phyloP scores from a whole-genome alignment of 306 rosid species.

The Medicago arabica region DNA sequence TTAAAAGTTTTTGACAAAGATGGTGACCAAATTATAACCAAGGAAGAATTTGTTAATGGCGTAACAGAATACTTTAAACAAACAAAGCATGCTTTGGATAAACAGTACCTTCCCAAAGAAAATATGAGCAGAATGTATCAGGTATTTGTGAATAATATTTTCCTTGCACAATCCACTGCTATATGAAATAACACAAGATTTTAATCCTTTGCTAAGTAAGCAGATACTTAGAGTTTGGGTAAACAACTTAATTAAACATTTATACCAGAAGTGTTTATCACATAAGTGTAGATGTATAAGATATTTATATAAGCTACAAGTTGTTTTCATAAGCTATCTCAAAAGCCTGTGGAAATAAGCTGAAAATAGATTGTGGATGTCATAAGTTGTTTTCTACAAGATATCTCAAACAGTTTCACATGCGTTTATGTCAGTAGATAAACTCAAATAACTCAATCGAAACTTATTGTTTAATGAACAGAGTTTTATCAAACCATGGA shows the following conservation, averaged over 20 bases:
- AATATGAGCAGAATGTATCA: slow-evolving; percentile 48
- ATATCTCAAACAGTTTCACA: not conserved
- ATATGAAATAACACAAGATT: too few relatives aligned
- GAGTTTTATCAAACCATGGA: slow-evolving; percentile 63
- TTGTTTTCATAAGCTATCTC: too few relatives aligned
- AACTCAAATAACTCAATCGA: not conserved
- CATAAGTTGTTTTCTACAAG: not conserved
- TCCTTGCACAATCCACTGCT: too few relatives aligned
- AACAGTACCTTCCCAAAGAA: slow-evolving; percentile 45
- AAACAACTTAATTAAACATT: not conserved
- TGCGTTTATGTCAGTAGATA: not conserved
- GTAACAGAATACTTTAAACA: slow-evolving; percentile 55
- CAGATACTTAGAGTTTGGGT: too few relatives aligned
- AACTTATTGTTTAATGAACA: not conserved
- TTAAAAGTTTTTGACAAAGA: slow-evolving; percentile 55
- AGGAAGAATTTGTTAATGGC: slow-evolving; percentile 65
- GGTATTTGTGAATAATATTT: slow-evolving; percentile 17
- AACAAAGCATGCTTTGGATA: slow-evolving; percentile 53
- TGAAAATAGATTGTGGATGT: not conserved
- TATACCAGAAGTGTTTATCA: not conserved
- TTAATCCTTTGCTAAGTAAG: too few relatives aligned
- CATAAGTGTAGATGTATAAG: too few relatives aligned
- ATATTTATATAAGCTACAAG: too few relatives aligned
- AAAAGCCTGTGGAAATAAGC: not conserved
- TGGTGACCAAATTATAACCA: slow-evolving; percentile 54